Evolutionary conservation across 1,284 basidiomycete genomes (phyloP), one percentile per base, ranked within the genome.

Genomic region (Porodaedalea pini): DNA sequence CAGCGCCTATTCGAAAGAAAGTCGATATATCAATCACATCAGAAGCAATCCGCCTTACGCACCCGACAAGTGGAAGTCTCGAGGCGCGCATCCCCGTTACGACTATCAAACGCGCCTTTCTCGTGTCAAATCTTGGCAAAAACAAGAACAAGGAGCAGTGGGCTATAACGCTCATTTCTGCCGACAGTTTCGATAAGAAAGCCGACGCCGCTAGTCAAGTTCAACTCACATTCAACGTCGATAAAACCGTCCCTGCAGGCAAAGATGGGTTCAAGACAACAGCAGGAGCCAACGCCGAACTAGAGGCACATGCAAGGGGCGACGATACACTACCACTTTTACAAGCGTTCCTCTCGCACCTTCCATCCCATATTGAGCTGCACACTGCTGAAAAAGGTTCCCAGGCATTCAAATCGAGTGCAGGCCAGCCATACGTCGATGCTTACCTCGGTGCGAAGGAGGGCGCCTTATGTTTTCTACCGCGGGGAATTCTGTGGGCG

Each of bases 391-490:
- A 50, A 13, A 32, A 49, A 15, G 44, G 31, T 25, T 31, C 51
- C 15, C 51, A 41, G 39, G 43, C 51, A 2, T 70, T 59, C 72
- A 74, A 0, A 70, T 71, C 31, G 65, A 70, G 6, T 66, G 40
- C 23, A 64, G 78, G 8, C 73, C 80, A 61, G 1, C 81, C 83
- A 1, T 85, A 85, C 1, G 71, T 88, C 17, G 80, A 85, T 58
- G 86, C 85, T 2, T 85, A 87, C 67, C 79, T 82, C 32, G 78
- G 78, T 25, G 87, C 87, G 1, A 89, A 88, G 65, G 68, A 77
- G 2, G 87, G 86, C 1, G 85, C 77, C 44, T 71, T 90, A 31
- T 89, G 86, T 85, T 90, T 90, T 73, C 73, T 86, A 51, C 69
- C 75, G 31, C 70, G 75, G 29, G 88, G 88, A 11, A 76, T 90